Percentiles rank a stretch among this genome's conserved stretches.
phyloP scores from a whole-genome alignment of 2,329 filamentous ascomycete genomes.

The Colletotrichum plurivorum region DNA sequence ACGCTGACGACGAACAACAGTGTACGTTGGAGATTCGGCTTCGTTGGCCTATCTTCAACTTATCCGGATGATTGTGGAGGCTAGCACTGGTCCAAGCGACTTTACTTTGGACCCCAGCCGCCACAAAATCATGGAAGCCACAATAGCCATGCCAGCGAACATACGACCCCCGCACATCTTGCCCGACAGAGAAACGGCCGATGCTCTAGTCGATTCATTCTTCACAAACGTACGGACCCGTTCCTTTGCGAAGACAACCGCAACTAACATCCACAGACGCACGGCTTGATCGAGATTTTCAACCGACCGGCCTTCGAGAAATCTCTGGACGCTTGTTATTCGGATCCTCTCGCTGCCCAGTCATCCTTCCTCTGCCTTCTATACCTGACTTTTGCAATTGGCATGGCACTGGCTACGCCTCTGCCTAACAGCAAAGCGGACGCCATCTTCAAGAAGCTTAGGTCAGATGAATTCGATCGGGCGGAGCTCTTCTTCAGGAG shows the following conservation, averaged over 20 bases:
- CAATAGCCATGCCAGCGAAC: conserved; percentile 61
- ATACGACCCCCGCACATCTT: conserved; percentile 66
- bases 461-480: conserved; percentile 62
- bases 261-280: conserved; percentile 59
- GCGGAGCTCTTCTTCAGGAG: conserved; percentile 75
- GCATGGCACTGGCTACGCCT: conserved; percentile 70
- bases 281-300: conserved; percentile 73
- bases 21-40: conserved; percentile 75
- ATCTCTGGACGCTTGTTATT: conserved; percentile 67
- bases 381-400: conserved; percentile 74
- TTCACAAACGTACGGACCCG: conserved; percentile 68
- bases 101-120: conserved; percentile 72
- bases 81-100: conserved; percentile 64
- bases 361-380: conserved; percentile 70
- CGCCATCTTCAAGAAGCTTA: conserved; percentile 64
- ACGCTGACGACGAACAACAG: conserved; percentile 47
- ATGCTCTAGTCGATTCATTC: conserved; percentile 70
- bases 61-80: conserved; percentile 72
- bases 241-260: not conserved
- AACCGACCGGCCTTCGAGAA: conserved; percentile 64
- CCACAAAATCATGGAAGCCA: conserved; percentile 70
- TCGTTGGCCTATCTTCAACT: conserved; percentile 73
- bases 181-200: conserved; percentile 68
- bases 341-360: conserved; percentile 64
- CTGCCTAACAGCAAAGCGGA: conserved; percentile 63